Base-by-base conservation (phyloP, 331 rosid genomes). In the Quercus phellos region DNA sequence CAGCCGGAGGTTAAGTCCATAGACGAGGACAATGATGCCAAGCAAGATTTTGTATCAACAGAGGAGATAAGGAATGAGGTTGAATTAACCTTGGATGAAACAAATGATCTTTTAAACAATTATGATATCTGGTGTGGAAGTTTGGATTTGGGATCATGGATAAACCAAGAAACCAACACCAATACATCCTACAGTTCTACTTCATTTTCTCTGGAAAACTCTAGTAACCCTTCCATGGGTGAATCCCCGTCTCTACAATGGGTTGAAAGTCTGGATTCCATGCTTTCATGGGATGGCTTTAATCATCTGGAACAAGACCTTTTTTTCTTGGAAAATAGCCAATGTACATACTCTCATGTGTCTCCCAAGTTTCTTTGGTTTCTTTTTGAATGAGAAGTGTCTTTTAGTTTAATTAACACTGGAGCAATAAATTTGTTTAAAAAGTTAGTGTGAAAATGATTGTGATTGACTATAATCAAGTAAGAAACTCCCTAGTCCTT, bases 251-350 rank as follows among this genome's bases (percentile, higher is more conserved):
- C 83, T 51, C 75, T 82, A 11, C 88, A 84, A 51, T 92, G 97
- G 95, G 77, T 84, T 75, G 89, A 83, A 55, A 70, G 74, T 60
- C 78, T 90, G 78, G 89, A 93, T 71, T 84, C 93, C 21, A 69
- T 86, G 58, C 82, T 88, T 64, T 74, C 89, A 42, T 90, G 91
- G 94, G 91, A 91, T 56, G 84, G 55, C 46, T 85, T 90, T 88
- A 83, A 76, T 77, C 74, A 80, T 77, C 86, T 86, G 30, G 86
- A 88, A 24, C 85, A 81, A 78, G 90, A 85, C 51, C 78, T 84
- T 80, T 81, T 77, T 81, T 85, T 75, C 78, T 81, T 78, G 82
- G 79, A 71, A 77, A 83, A 84, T 53, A 77, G 67, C 77, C 73
- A 69, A 51, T 73, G 74, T 77, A 18, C 77, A 79, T 73, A 68